A percentile compares a stretch with the other conserved stretches of the same genome.
These are phyloP conservation scores for Colletotrichum sublineola DNA, from an alignment of 2,329 filamentous ascomycete species.

Conservation along the genomic window DNA sequence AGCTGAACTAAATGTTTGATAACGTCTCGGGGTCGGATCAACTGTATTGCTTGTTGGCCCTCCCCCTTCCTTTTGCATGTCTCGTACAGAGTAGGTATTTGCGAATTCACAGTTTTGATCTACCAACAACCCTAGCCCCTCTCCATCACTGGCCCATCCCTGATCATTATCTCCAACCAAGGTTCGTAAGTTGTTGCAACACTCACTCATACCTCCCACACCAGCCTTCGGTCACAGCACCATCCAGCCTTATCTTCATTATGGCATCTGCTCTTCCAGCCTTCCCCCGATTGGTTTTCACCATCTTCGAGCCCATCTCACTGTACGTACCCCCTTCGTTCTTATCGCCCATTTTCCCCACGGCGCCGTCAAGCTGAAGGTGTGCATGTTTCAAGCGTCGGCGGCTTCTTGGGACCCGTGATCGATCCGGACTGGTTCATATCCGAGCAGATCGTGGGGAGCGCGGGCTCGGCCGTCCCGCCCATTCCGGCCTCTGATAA, in stretches of 20 bases:
- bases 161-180: not conserved
- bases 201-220: not conserved
- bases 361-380: slow-evolving; percentile 29
- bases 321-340: slow-evolving; percentile 62
- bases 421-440: slow-evolving; percentile 73
- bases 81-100: not conserved
- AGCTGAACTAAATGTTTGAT: not conserved
- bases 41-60: not conserved
- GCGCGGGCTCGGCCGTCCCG: slow-evolving; percentile 40
- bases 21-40: not conserved
- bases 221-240: not conserved
- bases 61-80: not conserved
- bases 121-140: not conserved
- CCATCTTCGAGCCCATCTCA: slow-evolving; percentile 76
- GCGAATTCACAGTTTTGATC: not conserved
- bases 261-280: slow-evolving; percentile 75
- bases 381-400: slow-evolving; percentile 60
- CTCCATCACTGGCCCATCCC: not conserved
- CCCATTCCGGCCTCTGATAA: slow-evolving; percentile 56
- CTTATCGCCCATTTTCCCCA: not conserved
- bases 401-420: slow-evolving; percentile 69
- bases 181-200: not conserved
- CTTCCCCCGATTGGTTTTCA: slow-evolving; percentile 76
- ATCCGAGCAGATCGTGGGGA: slow-evolving; percentile 67
- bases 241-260: not conserved